Evolutionary conservation across 2,329 filamentous ascomycete species (phyloP), one percentile per base, ranked within the genome.

Genomic region (Mariannaea sp.): DNA sequence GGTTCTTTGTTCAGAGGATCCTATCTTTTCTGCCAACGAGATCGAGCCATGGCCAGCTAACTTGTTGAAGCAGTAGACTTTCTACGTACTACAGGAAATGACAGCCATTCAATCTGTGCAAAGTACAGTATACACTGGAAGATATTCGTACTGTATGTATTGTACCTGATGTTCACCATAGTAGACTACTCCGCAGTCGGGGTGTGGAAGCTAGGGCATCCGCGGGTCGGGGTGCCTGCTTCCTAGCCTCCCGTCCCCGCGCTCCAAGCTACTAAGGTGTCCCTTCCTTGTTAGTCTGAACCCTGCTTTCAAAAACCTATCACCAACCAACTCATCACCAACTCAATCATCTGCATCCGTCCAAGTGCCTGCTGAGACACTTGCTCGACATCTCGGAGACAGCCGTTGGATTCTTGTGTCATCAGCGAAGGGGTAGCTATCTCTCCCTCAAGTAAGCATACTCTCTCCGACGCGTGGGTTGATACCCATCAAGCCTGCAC

Each of bases 401-500:
- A 17, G 20, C 26, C 36, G 27, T 10, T 24, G 39, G 27, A 22
- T 29, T 32, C n/a, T 5, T 5, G 24, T 30, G 39, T 16, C 32
- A 20, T 27, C 42, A 43, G 39, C 46, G 33, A 14, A 19, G 22
- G 33, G 46, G 41, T 41, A 20, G 35, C n/a, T 29, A 13, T 16
- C 30, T 36, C 33, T 22, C 49, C 36, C 49, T 46, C 49, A 46
- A 32, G n/a, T n/a, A n/a, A n/a, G n/a, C n/a, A n/a, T n/a, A n/a
- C n/a, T n/a, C n/a, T n/a, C n/a, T n/a, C n/a, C n/a, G n/a, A n/a
- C n/a, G n/a, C n/a, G n/a, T n/a, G n/a, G n/a, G n/a, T n/a, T n/a
- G n/a, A n/a, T n/a, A 24, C 22, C 8, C 22, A 24, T 24, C 22
- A 24, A 24, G 22, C 22, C 32, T 19, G 43, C 32, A 17, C 32